Percentiles rank a stretch among this genome's conserved stretches.
phyloP scores from a whole-genome alignment of 768 basidiomycete genomes.

The Clitopilus passeckerianus region DNA sequence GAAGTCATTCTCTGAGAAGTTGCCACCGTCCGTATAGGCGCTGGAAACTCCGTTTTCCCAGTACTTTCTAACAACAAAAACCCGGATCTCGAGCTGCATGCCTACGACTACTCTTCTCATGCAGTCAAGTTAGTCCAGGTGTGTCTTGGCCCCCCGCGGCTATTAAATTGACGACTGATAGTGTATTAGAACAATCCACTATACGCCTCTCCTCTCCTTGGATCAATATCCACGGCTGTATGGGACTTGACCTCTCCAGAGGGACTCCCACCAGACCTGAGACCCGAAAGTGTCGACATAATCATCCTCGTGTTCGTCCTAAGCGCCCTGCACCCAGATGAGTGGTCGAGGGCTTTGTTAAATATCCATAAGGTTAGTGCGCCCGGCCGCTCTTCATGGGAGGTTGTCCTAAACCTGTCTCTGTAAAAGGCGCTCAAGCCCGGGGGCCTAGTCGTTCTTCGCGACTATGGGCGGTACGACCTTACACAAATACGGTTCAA shows the following conservation, averaged over 20 bases:
- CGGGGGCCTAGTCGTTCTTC: constrained; percentile 75
- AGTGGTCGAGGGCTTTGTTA: constrained; percentile 80
- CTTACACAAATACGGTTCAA: constrained; percentile 95
- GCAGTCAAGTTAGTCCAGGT: constrained; percentile 91
- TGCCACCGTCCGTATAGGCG: constrained; percentile 42
- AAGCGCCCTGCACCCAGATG: constrained; percentile 87
- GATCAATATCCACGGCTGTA: constrained; percentile 72
- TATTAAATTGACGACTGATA: neutral
- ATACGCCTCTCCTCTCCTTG: constrained; percentile 62
- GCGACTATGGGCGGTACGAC: constrained; percentile 95
- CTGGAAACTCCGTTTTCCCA: constrained; percentile 94
- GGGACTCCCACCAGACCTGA: constrained; percentile 57
- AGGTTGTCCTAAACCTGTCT: neutral
- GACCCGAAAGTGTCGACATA: constrained; percentile 75
- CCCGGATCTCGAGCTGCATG: constrained; percentile 64
- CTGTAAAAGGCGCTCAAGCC: constrained; percentile 78
- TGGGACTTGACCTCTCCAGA: constrained; percentile 82
- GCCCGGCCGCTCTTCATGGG: neutral
- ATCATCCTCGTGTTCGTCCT: constrained; percentile 91
- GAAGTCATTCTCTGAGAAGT: neutral
- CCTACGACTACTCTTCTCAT: constrained; percentile 88
- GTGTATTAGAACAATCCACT: constrained; percentile 58
- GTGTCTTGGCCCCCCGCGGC: constrained; percentile 7
- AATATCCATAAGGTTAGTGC: constrained; percentile 70
- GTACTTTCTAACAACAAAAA: constrained; percentile 82